Evolutionary conservation across 2,329 filamentous ascomycete genomes (phyloP), one percentile per base, ranked within the genome.

Genomic region (Sphaerostilbella broomeana): DNA sequence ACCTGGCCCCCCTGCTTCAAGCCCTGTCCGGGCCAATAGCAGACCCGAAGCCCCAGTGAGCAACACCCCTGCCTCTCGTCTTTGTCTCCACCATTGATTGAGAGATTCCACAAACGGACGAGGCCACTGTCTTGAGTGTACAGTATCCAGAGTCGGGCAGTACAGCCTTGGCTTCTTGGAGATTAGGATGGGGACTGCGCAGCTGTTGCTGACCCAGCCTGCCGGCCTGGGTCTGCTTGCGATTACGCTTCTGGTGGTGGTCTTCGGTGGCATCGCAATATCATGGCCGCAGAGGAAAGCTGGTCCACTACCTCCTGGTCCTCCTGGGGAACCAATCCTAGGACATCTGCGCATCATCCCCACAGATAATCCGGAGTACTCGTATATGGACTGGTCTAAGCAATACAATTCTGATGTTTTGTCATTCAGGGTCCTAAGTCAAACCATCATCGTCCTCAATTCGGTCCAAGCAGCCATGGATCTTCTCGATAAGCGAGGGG

Each of bases 351-450:
- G 64, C 4, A 58, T 74, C 38, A 58, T 68, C 9, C 70, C 60
- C 0, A 48, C 51, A 3, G 47, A 56, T 35, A 55, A 53, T 30
- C 56, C 59, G 4, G 57, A 59, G 21, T 52, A 54, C 31, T 48
- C 50, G 5, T 61, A 58, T 38, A 54, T 56, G 43, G 40, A 43
- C 26, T 57, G 54, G 54, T 54, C 52, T 1, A 43, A 51, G 10
- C 43, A 59, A 83, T 60, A 84, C 84, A 58, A 77, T 2, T 59
- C 57, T 16, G 56, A 59, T 22, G 44, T 59, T 2, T 29, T 59
- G 3, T 66, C 47, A 43, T 59, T 48, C 58, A 60, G 46, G 42
- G 57, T 55, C 13, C 45, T 62, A 6, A 58, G 58, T 13, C 56
- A 61, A 21, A 40, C 52, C 5, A 52, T 69, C 39, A 55, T 72